Evolutionary conservation across 371 early-diverging fungal genomes (phyloP).

Genomic region (Sporodiniella umbellata): DNA sequence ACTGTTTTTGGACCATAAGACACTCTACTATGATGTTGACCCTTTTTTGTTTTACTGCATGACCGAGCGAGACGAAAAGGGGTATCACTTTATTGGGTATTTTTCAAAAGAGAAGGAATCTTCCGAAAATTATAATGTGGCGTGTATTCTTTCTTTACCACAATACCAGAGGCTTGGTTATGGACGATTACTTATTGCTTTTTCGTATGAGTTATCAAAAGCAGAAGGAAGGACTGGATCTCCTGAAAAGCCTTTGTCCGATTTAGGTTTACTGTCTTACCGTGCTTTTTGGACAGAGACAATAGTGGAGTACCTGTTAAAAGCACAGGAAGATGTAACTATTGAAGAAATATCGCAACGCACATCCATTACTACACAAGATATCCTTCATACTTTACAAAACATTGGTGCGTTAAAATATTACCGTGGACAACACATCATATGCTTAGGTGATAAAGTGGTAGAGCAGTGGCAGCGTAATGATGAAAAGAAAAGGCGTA

Average conservation of each 20-base stretch:
- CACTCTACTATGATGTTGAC: constrained; percentile 99
- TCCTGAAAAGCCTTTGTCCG: constrained; percentile 99
- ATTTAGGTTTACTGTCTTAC: constrained; percentile 96
- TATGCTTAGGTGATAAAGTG: constrained; percentile 88
- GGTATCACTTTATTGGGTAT: constrained; percentile 96
- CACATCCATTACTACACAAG: constrained; percentile 91
- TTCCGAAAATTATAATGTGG: constrained; percentile 96
- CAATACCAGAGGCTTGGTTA: constrained; percentile 98
- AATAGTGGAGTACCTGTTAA: constrained; percentile 58
- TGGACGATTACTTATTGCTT: constrained; percentile 96
- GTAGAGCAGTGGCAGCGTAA: constrained; percentile 74
- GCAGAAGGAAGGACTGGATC: constrained; percentile 94
- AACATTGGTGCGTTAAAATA: constrained; percentile 92
- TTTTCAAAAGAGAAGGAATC: constrained; percentile 99
- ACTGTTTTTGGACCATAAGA: constrained; percentile 99
- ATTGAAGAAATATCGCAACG: constrained; percentile 82
- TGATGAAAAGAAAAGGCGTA: constrained; percentile 69
- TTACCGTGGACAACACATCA: constrained; percentile 91
- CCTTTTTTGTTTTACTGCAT: constrained; percentile 98
- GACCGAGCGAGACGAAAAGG: constrained; percentile 78
- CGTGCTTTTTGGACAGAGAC: constrained; percentile 96
- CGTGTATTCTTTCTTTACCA: constrained; percentile 99
- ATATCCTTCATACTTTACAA: constrained; percentile 94
- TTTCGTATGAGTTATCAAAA: constrained; percentile 96
- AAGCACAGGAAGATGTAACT: constrained; percentile 50